Conservation (phyloP, 1,284 basidiomycete species). For the Calocybe gambosa region DNA sequence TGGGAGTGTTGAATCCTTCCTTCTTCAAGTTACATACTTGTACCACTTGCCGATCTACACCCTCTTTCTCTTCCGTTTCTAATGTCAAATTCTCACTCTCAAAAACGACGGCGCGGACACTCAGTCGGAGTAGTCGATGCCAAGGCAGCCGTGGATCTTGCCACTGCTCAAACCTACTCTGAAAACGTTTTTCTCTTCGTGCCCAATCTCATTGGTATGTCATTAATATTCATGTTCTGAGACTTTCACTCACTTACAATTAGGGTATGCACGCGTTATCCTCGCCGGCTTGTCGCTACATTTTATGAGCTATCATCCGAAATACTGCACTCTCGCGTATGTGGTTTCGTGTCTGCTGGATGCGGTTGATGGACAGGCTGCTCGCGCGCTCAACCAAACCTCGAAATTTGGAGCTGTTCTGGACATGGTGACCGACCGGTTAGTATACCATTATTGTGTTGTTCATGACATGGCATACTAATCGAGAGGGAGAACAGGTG, state of each 20-base stretch:
- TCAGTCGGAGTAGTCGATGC: slow-evolving; percentile 70
- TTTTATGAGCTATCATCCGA: slow-evolving; percentile 94
- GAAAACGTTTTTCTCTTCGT: slow-evolving; percentile 97
- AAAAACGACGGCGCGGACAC: slow-evolving; percentile 29
- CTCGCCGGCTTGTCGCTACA: slow-evolving; percentile 87
- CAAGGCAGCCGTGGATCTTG: slow-evolving; percentile 74
- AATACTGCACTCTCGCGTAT: slow-evolving; percentile 88
- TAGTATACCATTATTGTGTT: slow-evolving; percentile 41
- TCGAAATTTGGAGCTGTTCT: slow-evolving; percentile 97
- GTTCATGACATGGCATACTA: slow-evolving; percentile 3
- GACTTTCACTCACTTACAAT: background rate
- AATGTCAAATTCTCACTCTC: slow-evolving; percentile 28
- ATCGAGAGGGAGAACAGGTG: slow-evolving; percentile 52
- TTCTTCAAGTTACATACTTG: no score
- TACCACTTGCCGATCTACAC: slow-evolving; percentile 2
- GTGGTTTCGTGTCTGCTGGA: slow-evolving; percentile 92
- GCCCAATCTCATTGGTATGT: slow-evolving; percentile 89
- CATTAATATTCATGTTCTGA: background rate
- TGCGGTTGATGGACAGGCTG: slow-evolving; percentile 92
- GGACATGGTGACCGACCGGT: slow-evolving; percentile 99
- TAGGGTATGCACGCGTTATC: slow-evolving; percentile 89
- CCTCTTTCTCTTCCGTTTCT: slow-evolving; percentile 2
- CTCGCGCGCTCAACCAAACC: slow-evolving; percentile 84
- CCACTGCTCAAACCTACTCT: slow-evolving; percentile 75
- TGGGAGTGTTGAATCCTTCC: background rate